These are phyloP conservation scores for Dioscorea dumetorum DNA, from an alignment of 106 monocot species.

Conservation along the genomic window DNA sequence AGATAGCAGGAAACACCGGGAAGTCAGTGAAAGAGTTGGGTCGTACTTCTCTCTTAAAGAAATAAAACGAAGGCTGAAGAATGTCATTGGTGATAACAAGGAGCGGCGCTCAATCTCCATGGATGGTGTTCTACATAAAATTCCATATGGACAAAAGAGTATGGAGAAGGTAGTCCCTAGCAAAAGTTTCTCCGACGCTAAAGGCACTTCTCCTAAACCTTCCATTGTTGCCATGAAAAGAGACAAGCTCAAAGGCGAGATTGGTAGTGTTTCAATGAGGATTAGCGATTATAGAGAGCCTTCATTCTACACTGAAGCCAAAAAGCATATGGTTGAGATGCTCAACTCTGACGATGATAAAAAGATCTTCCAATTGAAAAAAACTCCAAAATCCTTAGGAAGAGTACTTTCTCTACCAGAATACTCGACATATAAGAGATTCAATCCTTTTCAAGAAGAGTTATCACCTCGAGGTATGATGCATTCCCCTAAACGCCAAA, in stretches of 20 bases:
- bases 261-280: no score
- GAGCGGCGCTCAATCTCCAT: slow-evolving; percentile 26
- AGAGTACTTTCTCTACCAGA: slow-evolving; percentile 47
- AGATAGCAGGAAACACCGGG: slow-evolving; percentile 9
- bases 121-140: slow-evolving; percentile 29
- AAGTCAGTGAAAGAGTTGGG: slow-evolving; percentile 19
- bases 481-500: slow-evolving; percentile 3
- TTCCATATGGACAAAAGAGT: slow-evolving; percentile 22
- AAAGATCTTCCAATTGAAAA: slow-evolving; percentile 5
- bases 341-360: slow-evolving; percentile 17
- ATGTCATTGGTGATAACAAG: slow-evolving; percentile 43
- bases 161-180: no score
- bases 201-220: slow-evolving; percentile 8
- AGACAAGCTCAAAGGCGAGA: no score
- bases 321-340: slow-evolving; percentile 50
- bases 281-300: no score
- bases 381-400: slow-evolving; percentile 30
- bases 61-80: slow-evolving; percentile 52
- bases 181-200: background rate
- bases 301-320: slow-evolving; percentile 48
- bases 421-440: slow-evolving; percentile 25
- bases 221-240: slow-evolving; percentile 4
- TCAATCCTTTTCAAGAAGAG: slow-evolving; percentile 27
- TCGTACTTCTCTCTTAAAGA: slow-evolving; percentile 64
- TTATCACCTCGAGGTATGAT: slow-evolving; percentile 14